Percentiles rank a stretch among this genome's conserved stretches.
Conservation (phyloP, 208 protist genomes). For the Lotmaria passim region DNA sequence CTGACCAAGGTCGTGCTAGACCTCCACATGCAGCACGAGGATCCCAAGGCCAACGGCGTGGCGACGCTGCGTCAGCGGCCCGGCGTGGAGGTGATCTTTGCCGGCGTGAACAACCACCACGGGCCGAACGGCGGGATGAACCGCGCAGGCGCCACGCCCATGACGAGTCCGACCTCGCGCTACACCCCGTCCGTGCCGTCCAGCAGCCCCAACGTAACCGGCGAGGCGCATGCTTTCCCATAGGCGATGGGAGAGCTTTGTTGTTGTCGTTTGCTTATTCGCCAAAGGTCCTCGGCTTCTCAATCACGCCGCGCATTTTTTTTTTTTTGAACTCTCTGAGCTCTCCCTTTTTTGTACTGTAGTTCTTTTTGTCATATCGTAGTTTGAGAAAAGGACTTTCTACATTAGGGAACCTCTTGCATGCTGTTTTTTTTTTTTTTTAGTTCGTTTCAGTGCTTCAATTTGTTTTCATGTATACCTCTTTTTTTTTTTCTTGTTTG, state of each 20-base stretch:
- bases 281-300: too few relatives aligned
- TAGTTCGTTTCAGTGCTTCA: neutral
- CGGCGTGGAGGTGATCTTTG: constrained; percentile 44
- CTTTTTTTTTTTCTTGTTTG: neutral
- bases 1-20: constrained; percentile 50
- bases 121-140: constrained; percentile 21
- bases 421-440: neutral
- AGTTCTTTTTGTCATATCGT: neutral
- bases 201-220: constrained; percentile 14
- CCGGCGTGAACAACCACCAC: constrained; percentile 27
- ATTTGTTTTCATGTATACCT: neutral
- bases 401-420: neutral
- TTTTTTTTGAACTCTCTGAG: neutral
- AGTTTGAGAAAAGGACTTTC: too few relatives aligned
- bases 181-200: constrained; percentile 24
- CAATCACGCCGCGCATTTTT: neutral
- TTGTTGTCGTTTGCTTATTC: too few relatives aligned
- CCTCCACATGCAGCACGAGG: constrained; percentile 31
- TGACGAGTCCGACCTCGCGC: constrained; percentile 31
- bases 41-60: constrained; percentile 39
- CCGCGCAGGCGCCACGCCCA: constrained; percentile 25
- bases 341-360: neutral
- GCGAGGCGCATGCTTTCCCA: constrained; percentile 13
- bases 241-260: neutral
- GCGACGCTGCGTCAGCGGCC: constrained; percentile 24